Percentiles rank a stretch among this genome's conserved stretches.
Evolutionary conservation across 2,329 filamentous ascomycete genomes (phyloP).

Genomic region (Aaosphaeria arxii): DNA sequence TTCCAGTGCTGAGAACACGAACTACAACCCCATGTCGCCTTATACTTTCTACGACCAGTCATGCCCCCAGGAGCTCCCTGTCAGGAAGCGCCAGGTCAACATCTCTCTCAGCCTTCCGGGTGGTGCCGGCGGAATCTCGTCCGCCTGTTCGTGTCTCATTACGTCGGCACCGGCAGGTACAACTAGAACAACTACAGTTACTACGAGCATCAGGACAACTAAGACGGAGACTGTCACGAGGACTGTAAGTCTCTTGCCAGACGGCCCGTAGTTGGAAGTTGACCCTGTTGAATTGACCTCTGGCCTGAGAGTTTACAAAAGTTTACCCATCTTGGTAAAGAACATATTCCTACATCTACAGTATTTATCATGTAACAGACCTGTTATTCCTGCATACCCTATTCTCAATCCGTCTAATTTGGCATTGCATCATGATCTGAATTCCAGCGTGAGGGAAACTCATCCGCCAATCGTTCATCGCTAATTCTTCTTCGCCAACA

Average conservation of each 20-base stretch:
- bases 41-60: slow-evolving; percentile 31
- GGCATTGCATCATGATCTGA: too few relatives aligned
- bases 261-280: background rate
- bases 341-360: too few relatives aligned
- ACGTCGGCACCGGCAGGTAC: slow-evolving; percentile 19
- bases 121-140: slow-evolving; percentile 13
- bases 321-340: too few relatives aligned
- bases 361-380: too few relatives aligned
- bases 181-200: slow-evolving; percentile 20
- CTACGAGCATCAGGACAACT: slow-evolving; percentile 12
- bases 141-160: slow-evolving; percentile 32
- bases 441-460: too few relatives aligned
- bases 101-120: slow-evolving; percentile 23
- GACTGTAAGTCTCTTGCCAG: slow-evolving; percentile 11
- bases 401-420: too few relatives aligned
- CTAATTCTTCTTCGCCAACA: slow-evolving; percentile 21
- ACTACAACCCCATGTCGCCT: slow-evolving; percentile 31
- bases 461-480: too few relatives aligned
- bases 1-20: slow-evolving; percentile 24
- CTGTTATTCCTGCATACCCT: too few relatives aligned
- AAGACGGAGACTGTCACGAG: slow-evolving; percentile 19
- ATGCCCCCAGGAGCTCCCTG: slow-evolving; percentile 26
- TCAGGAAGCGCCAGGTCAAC: slow-evolving; percentile 26
- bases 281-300: too few relatives aligned
- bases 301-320: too few relatives aligned